phyloP scores from a whole-genome alignment of 2,329 filamentous ascomycete genomes.

The Epichloe glyceriae region DNA sequence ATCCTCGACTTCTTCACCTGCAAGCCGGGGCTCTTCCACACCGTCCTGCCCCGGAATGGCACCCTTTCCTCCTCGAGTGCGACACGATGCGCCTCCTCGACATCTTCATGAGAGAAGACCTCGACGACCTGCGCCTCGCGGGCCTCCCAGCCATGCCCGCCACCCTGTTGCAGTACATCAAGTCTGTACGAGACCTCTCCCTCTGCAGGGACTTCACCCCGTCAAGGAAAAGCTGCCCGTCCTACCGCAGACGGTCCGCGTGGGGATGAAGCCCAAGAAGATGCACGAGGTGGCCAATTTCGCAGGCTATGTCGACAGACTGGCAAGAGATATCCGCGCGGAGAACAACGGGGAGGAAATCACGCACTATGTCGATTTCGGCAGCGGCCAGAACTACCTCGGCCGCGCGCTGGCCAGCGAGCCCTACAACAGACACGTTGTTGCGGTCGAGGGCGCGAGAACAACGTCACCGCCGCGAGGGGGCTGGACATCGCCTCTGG shows the following conservation, averaged over 20 bases:
- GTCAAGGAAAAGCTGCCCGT: conserved; percentile 34
- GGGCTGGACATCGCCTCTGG: conserved; percentile 74
- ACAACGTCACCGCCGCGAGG: conserved; percentile 77
- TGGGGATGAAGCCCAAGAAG: conserved; percentile 96
- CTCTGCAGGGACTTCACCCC: conserved; percentile 47
- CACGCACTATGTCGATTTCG: conserved; percentile 88
- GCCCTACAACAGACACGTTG: conserved; percentile 75
- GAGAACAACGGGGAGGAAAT: conserved; percentile 44
- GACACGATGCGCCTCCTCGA: conserved; percentile 68
- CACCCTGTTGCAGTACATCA: conserved; percentile 59
- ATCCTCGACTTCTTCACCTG: conserved; percentile 92
- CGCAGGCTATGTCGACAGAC: conserved; percentile 62
- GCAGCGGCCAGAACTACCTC: conserved; percentile 92
- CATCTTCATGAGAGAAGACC: conserved; percentile 65
- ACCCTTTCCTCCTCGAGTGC: conserved; percentile 57
- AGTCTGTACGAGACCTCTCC: conserved; percentile 54
- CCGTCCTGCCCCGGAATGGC: conserved; percentile 72
- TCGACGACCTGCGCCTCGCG: conserved; percentile 28
- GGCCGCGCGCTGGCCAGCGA: conserved; percentile 73
- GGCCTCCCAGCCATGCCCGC: conserved; percentile 27
- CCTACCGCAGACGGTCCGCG: conserved; percentile 57
- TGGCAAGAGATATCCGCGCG: conserved; percentile 39
- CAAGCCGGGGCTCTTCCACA: conserved; percentile 69
- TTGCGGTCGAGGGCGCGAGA: conserved; percentile 83
- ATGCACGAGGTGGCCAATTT: conserved; percentile 87